Percentiles rank a stretch among this genome's conserved stretches.
These are phyloP conservation scores for Ampelocalamus luodianensis DNA, from an alignment of 176 grass and related monocot species.

Conservation along the genomic window DNA sequence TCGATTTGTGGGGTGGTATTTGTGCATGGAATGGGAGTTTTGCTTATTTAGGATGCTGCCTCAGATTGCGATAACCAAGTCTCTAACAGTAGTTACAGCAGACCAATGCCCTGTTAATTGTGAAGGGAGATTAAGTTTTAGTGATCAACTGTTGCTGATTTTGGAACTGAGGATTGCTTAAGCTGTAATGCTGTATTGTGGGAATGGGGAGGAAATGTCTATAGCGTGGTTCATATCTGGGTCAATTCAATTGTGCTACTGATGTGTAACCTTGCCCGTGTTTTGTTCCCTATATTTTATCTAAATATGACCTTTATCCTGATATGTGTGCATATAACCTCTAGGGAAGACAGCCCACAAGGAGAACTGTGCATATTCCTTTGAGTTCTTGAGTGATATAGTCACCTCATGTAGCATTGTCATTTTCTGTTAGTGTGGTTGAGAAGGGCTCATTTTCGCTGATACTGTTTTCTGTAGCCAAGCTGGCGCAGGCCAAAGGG, in stretches of 20 bases:
- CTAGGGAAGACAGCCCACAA: neutral
- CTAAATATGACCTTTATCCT: neutral
- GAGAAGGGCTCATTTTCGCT: neutral
- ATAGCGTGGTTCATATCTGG: neutral
- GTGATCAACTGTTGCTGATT: neutral
- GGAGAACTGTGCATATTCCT: neutral
- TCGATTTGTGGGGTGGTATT: neutral
- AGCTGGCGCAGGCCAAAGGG: conserved; percentile 85
- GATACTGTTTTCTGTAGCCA: conserved; percentile 13
- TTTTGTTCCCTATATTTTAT: neutral
- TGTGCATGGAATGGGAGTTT: neutral
- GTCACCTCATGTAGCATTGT: neutral
- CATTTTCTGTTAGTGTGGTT: conserved; percentile 6
- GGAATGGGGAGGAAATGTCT: neutral
- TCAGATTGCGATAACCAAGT: neutral
- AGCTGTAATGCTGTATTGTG: neutral
- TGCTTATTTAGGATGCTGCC: neutral
- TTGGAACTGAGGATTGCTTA: neutral
- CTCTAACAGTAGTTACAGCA: neutral
- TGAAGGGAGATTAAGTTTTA: neutral
- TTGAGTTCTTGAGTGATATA: neutral
- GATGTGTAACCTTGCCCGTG: neutral
- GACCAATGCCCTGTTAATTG: neutral
- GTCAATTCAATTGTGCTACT: neutral
- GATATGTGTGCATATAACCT: neutral